These are phyloP conservation scores for Aureococcus anophagefferens DNA, from an alignment of 108 stramenopile genomes.

Conservation along the genomic window DNA sequence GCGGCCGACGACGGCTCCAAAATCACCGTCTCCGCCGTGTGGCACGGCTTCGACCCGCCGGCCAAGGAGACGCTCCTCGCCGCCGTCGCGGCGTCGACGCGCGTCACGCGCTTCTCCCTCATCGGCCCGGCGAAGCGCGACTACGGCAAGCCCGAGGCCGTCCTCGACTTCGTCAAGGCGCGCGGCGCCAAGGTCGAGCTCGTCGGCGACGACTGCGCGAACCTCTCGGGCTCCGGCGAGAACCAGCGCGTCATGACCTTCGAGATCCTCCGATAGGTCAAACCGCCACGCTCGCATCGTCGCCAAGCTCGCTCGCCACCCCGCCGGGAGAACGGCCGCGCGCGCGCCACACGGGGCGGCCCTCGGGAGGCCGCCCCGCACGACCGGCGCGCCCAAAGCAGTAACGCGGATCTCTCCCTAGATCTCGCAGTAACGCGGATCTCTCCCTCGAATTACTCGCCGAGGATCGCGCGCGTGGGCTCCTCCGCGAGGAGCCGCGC, in stretches of 20 bases:
- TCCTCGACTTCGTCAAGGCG: background rate
- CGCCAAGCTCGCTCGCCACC: no score
- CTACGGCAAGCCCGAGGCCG: background rate
- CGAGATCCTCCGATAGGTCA: no score
- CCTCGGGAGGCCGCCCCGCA: no score
- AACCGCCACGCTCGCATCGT: no score
- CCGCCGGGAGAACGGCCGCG: no score
- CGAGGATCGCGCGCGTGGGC: background rate
- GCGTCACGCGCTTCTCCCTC: background rate
- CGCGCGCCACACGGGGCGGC: no score
- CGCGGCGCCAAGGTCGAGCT: background rate
- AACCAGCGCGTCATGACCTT: no score
- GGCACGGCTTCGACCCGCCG: background rate
- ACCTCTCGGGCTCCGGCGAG: no score
- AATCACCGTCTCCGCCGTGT: background rate
- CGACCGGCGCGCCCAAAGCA: no score
- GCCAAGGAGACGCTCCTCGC: background rate
- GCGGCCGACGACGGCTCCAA: background rate
- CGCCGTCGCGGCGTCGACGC: background rate
- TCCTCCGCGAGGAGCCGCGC: background rate
- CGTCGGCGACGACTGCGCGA: background rate
- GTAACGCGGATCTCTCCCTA: no score
- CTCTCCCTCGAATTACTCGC: background rate
- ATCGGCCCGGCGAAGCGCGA: background rate
- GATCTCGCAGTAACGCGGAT: no score